phyloP scores from a whole-genome alignment of 2,329 filamentous ascomycete genomes.

The Arachnomyces sp. region DNA sequence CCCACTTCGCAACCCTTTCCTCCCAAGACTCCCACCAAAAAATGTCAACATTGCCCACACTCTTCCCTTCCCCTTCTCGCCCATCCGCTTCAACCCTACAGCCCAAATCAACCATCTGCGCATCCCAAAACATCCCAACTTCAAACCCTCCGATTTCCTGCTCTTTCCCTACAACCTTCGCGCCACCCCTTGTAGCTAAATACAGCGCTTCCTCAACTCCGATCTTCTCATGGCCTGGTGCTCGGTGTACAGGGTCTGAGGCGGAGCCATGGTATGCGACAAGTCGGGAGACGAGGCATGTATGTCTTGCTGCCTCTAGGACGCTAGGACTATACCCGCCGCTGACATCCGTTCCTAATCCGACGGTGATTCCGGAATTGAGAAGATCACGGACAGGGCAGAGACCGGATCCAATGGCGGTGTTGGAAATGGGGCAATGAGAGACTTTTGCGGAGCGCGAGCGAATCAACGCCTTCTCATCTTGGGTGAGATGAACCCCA shows the following conservation, averaged over 20 bases:
- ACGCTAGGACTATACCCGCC: slow-evolving; percentile 80
- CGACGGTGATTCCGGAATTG: slow-evolving; percentile 67
- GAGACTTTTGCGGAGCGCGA: slow-evolving; percentile 58
- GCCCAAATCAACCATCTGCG: slow-evolving; percentile 67
- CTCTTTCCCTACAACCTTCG: slow-evolving; percentile 61
- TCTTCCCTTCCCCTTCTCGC: slow-evolving; percentile 16
- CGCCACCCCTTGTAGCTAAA: slow-evolving; percentile 81
- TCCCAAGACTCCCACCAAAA: slow-evolving; percentile 91
- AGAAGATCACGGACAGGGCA: slow-evolving; percentile 69
- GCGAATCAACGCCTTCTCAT: slow-evolving; percentile 60
- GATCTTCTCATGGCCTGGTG: slow-evolving; percentile 53
- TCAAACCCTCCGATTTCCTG: slow-evolving; percentile 72
- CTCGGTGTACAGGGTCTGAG: neutral
- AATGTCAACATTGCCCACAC: slow-evolving; percentile 62
- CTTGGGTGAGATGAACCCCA: slow-evolving; percentile 64
- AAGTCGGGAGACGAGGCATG: slow-evolving; percentile 67
- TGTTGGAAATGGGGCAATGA: slow-evolving; percentile 86
- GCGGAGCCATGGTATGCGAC: slow-evolving; percentile 45
- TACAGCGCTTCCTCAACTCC: slow-evolving; percentile 81
- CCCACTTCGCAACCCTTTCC: slow-evolving; percentile 84
- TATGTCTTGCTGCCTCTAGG: slow-evolving; percentile 74
- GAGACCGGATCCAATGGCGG: slow-evolving; percentile 69
- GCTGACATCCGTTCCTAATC: slow-evolving; percentile 83
- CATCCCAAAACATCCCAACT: slow-evolving; percentile 83
- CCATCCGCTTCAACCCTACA: slow-evolving; percentile 31